A percentile compares a stretch with the other conserved stretches of the same genome.
Conservation (phyloP, 345 rosid genomes). For the Corymbia maculata region DNA sequence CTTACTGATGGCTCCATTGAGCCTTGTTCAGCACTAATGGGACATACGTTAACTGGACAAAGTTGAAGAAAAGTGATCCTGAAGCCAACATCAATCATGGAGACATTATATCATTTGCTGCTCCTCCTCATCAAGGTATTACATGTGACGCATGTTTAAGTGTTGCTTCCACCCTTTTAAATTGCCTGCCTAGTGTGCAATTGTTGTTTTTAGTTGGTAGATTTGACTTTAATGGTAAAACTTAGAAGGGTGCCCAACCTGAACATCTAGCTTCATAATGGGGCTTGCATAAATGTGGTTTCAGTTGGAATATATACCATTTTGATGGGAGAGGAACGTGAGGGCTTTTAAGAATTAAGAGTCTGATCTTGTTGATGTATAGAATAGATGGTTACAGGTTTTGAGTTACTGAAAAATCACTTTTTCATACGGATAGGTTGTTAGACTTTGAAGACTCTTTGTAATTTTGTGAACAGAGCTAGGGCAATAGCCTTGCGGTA, state of each 20-base stretch:
- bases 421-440: background rate
- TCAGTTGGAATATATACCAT: background rate
- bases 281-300: background rate
- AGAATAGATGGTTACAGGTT: background rate
- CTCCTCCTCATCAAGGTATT: constrained; percentile 84
- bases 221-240: background rate
- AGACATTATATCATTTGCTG: constrained; percentile 75
- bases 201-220: background rate
- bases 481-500: background rate
- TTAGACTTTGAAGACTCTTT: background rate
- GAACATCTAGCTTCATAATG: background rate
- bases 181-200: background rate
- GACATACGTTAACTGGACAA: constrained; percentile 77
- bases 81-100: constrained; percentile 66
- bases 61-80: constrained; percentile 51
- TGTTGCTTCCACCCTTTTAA: background rate
- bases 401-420: background rate
- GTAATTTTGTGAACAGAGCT: background rate
- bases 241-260: background rate
- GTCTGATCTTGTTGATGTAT: background rate
- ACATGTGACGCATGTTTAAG: background rate
- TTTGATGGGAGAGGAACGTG: background rate
- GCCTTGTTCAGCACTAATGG: constrained; percentile 65
- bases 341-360: background rate
- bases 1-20: background rate